Base-by-base conservation (phyloP, 1,139 yeast species). In the Candida neerlandica region DNA sequence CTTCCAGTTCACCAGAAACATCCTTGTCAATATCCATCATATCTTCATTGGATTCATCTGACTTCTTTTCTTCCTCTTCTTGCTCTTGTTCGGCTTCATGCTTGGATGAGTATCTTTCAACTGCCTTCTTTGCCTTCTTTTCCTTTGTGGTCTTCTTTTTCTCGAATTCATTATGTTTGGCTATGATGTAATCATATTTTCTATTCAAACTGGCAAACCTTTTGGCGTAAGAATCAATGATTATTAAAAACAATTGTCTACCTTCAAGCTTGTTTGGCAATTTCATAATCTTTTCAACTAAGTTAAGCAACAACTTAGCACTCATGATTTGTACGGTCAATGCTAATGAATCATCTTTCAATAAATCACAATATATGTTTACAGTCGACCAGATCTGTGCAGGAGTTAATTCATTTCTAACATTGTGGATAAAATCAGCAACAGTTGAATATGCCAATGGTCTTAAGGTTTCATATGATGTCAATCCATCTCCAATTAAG, bases 241-340 rank as follows among this genome's bases (percentile, higher is more conserved):
- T 91, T 30, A 86, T 75, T 81, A 89, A 82, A 61, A 87, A 81
- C 47, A 92, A 72, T 64, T 89, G 95, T 59, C 97, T 80, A 4
- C 97, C 96, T 57, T 94, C 96, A 19, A 83, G 78, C 56, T 89
- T 87, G 59, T 86, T 86, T 9, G 92, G 94, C 58, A 92, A 70
- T 60, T 88, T 88, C 82, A 89, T 80, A 41, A 95, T 88, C 47
- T 96, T 76, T 59, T 95, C 99, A 26, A 94, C 95, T 58, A 95
- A 75, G 64, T 94, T 95, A 55, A 94, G 71, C 34, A 95, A 70
- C 34, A 95, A 74, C 67, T 92, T 94, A 4, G 98, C 97, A 70
- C 97, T 89, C 98, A 94, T 91, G 18, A 94, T 89, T 66, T 95
- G 99, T 39, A 92, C 96, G 6, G 96, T 89, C 51, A 91, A 78